Evolutionary conservation across 306 rosid genomes (phyloP).

Genomic region (Trichosanthes truncata): DNA sequence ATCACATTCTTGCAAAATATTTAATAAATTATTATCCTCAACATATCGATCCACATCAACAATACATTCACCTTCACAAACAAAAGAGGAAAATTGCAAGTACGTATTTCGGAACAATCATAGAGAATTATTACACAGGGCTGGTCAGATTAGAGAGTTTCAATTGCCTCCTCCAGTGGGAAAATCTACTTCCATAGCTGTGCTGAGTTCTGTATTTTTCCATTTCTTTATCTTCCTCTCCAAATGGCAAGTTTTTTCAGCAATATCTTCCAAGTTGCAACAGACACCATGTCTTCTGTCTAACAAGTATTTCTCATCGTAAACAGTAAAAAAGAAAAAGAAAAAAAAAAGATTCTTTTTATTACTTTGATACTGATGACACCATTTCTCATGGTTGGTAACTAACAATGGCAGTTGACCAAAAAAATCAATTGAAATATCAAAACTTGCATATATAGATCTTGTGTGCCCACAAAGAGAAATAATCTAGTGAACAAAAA

Average conservation of each 20-base stretch:
- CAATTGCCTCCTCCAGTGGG: background rate
- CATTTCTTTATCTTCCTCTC: background rate
- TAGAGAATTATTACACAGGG: background rate
- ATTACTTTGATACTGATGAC: background rate
- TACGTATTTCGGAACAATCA: background rate
- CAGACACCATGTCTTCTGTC: background rate
- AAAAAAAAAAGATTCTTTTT: background rate
- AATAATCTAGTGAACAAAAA: background rate
- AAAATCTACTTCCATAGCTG: background rate
- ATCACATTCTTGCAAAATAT: too few relatives aligned
- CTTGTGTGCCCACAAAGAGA: background rate
- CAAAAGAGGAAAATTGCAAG: background rate
- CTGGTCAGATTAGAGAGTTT: background rate
- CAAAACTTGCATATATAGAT: background rate
- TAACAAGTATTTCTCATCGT: background rate
- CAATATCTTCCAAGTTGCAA: background rate
- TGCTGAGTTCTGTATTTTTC: background rate
- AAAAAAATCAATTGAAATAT: constrained; percentile 5
- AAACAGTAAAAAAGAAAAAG: background rate
- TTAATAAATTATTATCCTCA: background rate
- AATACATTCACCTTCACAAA: background rate
- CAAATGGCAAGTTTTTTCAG: background rate
- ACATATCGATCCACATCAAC: background rate
- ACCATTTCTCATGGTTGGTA: constrained; percentile 4
- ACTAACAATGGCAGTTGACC: background rate